Evolutionary conservation across 306 rosid species (phyloP), one percentile per base, ranked within the genome.

Genomic region (Vachellia pachyceras): DNA sequence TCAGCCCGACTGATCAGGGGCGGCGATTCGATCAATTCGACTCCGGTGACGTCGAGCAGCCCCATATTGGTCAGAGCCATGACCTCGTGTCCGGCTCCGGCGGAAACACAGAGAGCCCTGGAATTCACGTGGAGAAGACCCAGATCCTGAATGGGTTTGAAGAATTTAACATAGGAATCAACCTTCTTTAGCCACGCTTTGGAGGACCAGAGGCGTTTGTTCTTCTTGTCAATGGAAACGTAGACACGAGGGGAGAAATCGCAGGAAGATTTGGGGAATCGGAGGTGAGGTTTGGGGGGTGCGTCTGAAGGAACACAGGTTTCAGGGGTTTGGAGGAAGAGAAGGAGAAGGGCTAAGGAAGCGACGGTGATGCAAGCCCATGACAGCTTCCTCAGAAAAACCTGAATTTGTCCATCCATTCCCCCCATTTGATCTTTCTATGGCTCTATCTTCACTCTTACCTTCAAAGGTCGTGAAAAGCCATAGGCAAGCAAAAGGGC

Each of bases 51-150:
- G 23, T 95, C 99, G 1, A 47, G 57, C 14, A 91, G 77, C 25
- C 96, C 99, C 55, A 90, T 41, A 0, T 67, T 54, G 45, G 75
- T 54, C 3, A 95, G 82, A 0, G 97, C 95, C 84, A 85, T 90
- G 39, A 90, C 98, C 79, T 87, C 93, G 70, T 95, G 97, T 17
- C 97, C 99, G 14, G 97, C 96, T 15, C 99, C 97, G 79, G 97
- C 91, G 75, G 94, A 95, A 66, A 95, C 84, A 55, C 99, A 95
- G 77, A 95, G 86, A 65, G 83, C 90, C 57, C 69, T 88, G 77
- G 97, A 80, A 82, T 87, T 81, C 84, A 91, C 93, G 18, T 25
- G 64, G 76, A 95, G 92, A 67, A 90, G 87, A 5, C 87, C 87
- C 73, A 89, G 88, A 45, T 87, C 84, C 36, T 68, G 86, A 78